A percentile compares a stretch with the other conserved stretches of the same genome.
These are phyloP conservation scores for Solanum clarkiae DNA, from an alignment of 257 asterid genomes.

Conservation along the genomic window DNA sequence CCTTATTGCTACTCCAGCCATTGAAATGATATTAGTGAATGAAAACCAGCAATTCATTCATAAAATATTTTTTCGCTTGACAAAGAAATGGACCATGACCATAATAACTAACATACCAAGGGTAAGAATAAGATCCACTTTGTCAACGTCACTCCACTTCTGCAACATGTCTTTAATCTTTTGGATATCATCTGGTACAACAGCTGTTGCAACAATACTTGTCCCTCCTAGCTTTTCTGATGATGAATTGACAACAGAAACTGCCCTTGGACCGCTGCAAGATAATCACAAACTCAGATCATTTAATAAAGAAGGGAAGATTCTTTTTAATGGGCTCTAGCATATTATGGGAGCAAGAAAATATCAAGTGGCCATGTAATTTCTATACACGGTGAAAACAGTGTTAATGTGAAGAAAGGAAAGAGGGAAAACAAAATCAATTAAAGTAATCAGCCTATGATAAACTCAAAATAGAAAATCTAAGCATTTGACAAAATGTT, in stretches of 20 bases:
- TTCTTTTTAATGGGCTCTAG: background rate
- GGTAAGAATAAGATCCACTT: constrained; percentile 89
- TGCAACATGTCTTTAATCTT: constrained; percentile 53
- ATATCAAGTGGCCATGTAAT: background rate
- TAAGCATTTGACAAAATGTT: background rate
- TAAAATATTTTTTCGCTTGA: background rate
- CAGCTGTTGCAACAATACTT: constrained; percentile 51
- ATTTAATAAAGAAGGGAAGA: background rate
- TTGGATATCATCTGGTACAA: constrained; percentile 75
- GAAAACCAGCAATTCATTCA: background rate
- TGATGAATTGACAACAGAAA: constrained; percentile 67
- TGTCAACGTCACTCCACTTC: constrained; percentile 84
- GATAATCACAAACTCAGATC: background rate
- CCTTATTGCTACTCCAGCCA: background rate
- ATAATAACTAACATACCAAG: constrained; percentile 43
- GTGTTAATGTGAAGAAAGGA: background rate
- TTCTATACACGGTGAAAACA: background rate
- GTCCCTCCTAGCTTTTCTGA: constrained; percentile 91
- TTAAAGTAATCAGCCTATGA: background rate
- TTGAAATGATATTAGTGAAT: background rate
- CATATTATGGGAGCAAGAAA: background rate
- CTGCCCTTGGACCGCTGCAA: constrained; percentile 90
- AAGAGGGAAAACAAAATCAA: background rate
- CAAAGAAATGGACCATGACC: background rate
- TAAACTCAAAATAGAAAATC: background rate